A percentile compares a stretch with the other conserved stretches of the same genome.
phyloP scores from a whole-genome alignment of 129 eudicot genomes.

The Centrapalus pauciflorus region DNA sequence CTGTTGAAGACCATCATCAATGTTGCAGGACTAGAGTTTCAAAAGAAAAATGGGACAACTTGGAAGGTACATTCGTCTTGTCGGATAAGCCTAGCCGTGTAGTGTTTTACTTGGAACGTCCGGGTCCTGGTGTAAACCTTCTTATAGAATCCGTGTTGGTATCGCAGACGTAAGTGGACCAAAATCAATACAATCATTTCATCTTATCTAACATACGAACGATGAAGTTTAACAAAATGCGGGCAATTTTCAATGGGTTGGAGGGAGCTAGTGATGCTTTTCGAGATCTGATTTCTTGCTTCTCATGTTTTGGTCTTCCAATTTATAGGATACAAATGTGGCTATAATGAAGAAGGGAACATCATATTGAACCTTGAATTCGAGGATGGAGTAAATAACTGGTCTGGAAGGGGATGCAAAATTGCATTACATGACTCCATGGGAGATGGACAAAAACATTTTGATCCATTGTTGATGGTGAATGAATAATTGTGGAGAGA shows the following conservation, averaged over 20 bases:
- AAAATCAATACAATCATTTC: too few relatives aligned
- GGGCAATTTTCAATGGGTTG: too few relatives aligned
- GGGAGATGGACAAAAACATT: slow-evolving; percentile 64
- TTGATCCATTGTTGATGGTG: too few relatives aligned
- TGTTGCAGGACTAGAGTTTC: slow-evolving; percentile 47
- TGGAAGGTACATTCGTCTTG: slow-evolving; percentile 76
- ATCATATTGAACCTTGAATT: slow-evolving; percentile 71
- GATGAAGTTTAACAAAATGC: too few relatives aligned
- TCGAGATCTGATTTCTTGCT: neutral
- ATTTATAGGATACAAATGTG: slow-evolving; percentile 29
- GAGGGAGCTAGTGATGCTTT: too few relatives aligned
- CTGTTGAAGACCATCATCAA: neutral
- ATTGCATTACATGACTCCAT: slow-evolving; percentile 49
- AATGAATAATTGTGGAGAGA: too few relatives aligned
- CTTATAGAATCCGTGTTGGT: slow-evolving; percentile 59
- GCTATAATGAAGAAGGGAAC: slow-evolving; percentile 37
- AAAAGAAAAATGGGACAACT: slow-evolving; percentile 54
- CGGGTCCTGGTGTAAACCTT: slow-evolving; percentile 72
- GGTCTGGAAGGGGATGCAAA: slow-evolving; percentile 96
- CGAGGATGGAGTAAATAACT: slow-evolving; percentile 66
- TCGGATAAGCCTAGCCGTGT: slow-evolving; percentile 50
- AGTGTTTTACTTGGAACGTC: slow-evolving; percentile 76
- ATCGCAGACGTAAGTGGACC: slow-evolving; percentile 31
- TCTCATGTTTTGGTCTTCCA: neutral
- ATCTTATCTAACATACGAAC: too few relatives aligned